A percentile compares a stretch with the other conserved stretches of the same genome.
phyloP scores from a whole-genome alignment of 345 rosid genomes.

The Populus tremula region DNA sequence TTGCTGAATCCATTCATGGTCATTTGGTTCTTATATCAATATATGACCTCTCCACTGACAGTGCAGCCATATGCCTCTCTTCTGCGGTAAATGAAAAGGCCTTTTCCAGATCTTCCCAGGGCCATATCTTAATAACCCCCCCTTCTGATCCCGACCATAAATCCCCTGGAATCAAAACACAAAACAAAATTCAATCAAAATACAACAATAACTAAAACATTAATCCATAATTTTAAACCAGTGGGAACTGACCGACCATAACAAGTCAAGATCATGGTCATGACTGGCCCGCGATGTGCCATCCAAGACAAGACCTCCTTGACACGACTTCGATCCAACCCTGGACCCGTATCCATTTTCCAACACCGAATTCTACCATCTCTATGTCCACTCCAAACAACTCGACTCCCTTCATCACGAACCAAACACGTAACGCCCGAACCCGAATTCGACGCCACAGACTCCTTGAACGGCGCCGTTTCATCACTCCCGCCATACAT shows the following conservation, averaged over 20 bases:
- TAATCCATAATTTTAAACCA: not conserved
- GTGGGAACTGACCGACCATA: conserved; percentile 18
- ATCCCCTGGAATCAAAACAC: conserved; percentile 55
- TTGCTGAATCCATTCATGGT: conserved; percentile 69
- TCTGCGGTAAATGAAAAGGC: conserved; percentile 72
- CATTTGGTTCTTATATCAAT: conserved; percentile 82
- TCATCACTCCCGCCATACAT: conserved; percentile 19
- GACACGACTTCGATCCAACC: conserved; percentile 3
- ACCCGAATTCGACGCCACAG: conserved; percentile 10
- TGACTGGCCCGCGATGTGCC: conserved; percentile 29
- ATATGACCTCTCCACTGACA: conserved; percentile 85
- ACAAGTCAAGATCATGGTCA: conserved; percentile 20
- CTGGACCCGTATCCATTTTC: conserved; percentile 19
- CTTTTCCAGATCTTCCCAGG: conserved; percentile 90
- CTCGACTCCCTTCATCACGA: conserved; percentile 24
- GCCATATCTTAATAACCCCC: conserved; percentile 82
- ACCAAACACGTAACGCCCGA: conserved; percentile 19
- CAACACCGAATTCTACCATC: conserved; percentile 31
- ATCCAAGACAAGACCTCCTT: conserved; percentile 29
- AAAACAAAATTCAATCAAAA: not conserved
- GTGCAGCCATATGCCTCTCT: conserved; percentile 88
- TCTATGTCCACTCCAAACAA: conserved; percentile 34
- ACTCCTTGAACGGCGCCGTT: conserved; percentile 22
- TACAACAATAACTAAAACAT: not conserved
- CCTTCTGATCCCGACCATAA: conserved; percentile 94